These are phyloP conservation scores for Phytopythium sindhum DNA, from an alignment of 352 stramenopile species.

Conservation along the genomic window DNA sequence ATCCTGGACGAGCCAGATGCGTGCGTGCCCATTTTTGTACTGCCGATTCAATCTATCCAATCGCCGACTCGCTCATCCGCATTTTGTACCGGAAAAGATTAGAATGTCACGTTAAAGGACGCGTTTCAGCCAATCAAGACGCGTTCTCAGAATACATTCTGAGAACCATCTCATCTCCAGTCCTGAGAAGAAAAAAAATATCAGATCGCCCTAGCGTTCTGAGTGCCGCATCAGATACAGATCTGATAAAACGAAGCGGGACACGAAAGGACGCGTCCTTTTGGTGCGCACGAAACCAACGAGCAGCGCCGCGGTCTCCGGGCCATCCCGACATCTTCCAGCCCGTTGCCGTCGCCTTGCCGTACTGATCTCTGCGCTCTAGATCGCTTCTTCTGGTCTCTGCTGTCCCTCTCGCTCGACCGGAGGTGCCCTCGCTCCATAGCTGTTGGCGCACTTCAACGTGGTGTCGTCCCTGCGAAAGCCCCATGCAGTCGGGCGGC, in stretches of 20 bases:
- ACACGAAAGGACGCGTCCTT: not conserved
- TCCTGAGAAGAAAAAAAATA: not conserved
- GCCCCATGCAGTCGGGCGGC: slow-evolving; percentile 44
- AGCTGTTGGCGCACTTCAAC: not conserved
- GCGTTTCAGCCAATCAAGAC: not conserved
- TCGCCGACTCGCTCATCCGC: not conserved
- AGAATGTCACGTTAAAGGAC: not conserved
- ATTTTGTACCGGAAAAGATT: not conserved
- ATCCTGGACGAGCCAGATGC: too few relatives aligned
- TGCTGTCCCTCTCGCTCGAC: too few relatives aligned
- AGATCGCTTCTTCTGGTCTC: too few relatives aligned
- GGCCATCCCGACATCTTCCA: not conserved
- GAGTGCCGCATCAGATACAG: not conserved
- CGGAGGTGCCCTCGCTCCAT: not conserved
- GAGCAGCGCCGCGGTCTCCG: not conserved
- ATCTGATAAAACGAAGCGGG: not conserved
- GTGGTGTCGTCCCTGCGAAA: too few relatives aligned
- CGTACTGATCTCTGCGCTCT: too few relatives aligned
- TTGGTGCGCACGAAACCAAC: not conserved
- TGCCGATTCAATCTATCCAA: too few relatives aligned
- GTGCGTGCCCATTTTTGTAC: too few relatives aligned
- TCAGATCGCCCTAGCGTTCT: not conserved
- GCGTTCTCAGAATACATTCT: not conserved
- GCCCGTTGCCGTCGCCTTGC: not conserved
- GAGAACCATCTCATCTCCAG: not conserved